Base-by-base conservation (phyloP, 306 rosid genomes). In the Comarum palustre region DNA sequence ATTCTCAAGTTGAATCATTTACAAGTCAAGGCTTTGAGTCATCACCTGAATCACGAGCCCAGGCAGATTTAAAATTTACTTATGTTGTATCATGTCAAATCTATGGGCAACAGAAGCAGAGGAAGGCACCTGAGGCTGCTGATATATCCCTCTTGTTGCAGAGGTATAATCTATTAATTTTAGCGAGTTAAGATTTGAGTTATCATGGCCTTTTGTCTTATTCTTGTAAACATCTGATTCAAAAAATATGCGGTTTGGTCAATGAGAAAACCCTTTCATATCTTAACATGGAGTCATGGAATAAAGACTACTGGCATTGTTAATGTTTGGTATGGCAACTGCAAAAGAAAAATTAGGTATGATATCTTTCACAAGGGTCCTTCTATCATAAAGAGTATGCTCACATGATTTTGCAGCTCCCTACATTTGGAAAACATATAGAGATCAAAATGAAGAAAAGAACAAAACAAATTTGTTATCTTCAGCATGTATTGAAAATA, bases 21-120 rank as follows among this genome's bases (percentile, higher is more conserved):
- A 79, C 87, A 43, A 85, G 91, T 78, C 86, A 84, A 80, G 97
- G 90, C n/a, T 94, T 88, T 79, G 97, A 91, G 86, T 64, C 75
- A 66, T 94, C 98, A 51, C 92, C 78, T 64, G 94, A 85, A 83
- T 83, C 97, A 66, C 85, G 96, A 79, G 98, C 98, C 65, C 98
- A 94, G 70, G 90, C 95, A 58, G 98, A 94, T 85, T 78, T 94
- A 81, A 94, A 94, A 86, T 94, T 91, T 80, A 91, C 98, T 29
- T 94, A 94, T 72, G 98, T 94, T 58, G 90, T 94, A 61, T 94
- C 98, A n/a, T 94, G 98, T 87, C 98, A 94, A 91, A 94, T 94
- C 77, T 94, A 91, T 89, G 97, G 98, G 81, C 97, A 88, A 73
- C 98, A 94, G 79, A 94, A 91, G 79, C 97, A 91, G 85, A 81